These are phyloP conservation scores for Limonium bicolor DNA, from an alignment of 148 eudicot genomes.

Conservation along the genomic window DNA sequence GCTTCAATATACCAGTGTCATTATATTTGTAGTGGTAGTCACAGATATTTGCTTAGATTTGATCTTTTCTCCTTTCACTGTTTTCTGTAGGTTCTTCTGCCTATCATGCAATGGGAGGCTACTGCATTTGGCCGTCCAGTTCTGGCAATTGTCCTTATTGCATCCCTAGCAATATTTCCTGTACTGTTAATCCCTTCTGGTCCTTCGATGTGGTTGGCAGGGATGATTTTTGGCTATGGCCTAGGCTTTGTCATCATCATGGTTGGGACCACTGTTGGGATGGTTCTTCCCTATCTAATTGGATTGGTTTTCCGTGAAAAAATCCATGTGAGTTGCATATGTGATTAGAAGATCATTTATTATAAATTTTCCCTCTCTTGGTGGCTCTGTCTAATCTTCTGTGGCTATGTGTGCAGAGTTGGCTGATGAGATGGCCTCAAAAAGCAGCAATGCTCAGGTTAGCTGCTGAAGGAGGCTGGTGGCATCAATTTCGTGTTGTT, in stretches of 20 bases:
- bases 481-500: constrained; percentile 77
- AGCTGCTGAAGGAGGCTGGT: constrained; percentile 82
- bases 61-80: constrained; percentile 2
- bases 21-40: background rate
- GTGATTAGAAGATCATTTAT: too few relatives aligned
- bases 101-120: constrained; percentile 84
- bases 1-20: background rate
- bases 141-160: constrained; percentile 72
- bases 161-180: constrained; percentile 72
- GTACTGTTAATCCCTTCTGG: constrained; percentile 74
- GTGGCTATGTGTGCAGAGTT: constrained; percentile 24
- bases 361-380: background rate
- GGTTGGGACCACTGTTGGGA: constrained; percentile 84
- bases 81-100: constrained; percentile 54
- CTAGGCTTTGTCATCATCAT: constrained; percentile 82
- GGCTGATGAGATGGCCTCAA: constrained; percentile 82
- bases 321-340: constrained; percentile 54
- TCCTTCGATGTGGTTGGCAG: constrained; percentile 97
- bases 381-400: too few relatives aligned
- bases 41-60: background rate
- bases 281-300: constrained; percentile 61
- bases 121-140: constrained; percentile 86
- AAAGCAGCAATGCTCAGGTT: constrained; percentile 72
- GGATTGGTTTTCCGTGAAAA: constrained; percentile 62
- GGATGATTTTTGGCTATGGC: constrained; percentile 94